Evolutionary conservation across 1,284 basidiomycete species (phyloP), one percentile per base, ranked within the genome.

Genomic region (Apiotrichum sp.): DNA sequence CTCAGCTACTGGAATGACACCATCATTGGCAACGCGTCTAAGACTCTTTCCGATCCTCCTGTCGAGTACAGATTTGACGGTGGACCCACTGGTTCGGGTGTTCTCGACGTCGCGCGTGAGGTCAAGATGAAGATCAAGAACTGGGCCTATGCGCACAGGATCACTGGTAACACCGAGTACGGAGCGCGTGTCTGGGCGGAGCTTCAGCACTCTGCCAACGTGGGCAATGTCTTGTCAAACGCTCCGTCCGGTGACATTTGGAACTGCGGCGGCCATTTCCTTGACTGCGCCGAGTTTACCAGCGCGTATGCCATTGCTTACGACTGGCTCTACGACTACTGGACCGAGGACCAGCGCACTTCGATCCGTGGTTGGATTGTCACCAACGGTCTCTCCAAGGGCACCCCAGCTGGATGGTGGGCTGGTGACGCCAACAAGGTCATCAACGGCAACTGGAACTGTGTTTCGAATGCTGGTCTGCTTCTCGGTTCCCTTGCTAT

Each of bases 71-170:
- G 78, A 59, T 73, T 84, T 69, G 93, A 98, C 70, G 87, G 89
- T 46, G 81, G 81, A 62, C 69, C 77, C 33, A 57, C 57, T 16
- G 79, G 80, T 38, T 95, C 89, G 59, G 96, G 96, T 76, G 92
- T 98, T 39, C 82, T 99, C 53, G 96, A 99, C 72, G 85, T 87
- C 63, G 86, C 92, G 33, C 87, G 96, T 65, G 83, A 88, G 72
- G 81, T 96, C 68, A 98, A 98, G 77, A 81, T 86, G 78, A 83
- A 89, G 58, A 79, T 98, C 75, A 98, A 98, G 79, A 88, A 90
- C 39, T 96, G 90, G 75, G 84, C 86, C 1, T 99, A 98, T 71
- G 92, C 82, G 31, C 98, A 88, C 75, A 85, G 85, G 56, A 84
- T 97, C 82, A 88, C 91, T 50, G 89, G 91, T 62, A 86, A 98